Percentiles rank a stretch among this genome's conserved stretches.
phyloP scores from a whole-genome alignment of 768 basidiomycete species.

The Suillus spraguei region DNA sequence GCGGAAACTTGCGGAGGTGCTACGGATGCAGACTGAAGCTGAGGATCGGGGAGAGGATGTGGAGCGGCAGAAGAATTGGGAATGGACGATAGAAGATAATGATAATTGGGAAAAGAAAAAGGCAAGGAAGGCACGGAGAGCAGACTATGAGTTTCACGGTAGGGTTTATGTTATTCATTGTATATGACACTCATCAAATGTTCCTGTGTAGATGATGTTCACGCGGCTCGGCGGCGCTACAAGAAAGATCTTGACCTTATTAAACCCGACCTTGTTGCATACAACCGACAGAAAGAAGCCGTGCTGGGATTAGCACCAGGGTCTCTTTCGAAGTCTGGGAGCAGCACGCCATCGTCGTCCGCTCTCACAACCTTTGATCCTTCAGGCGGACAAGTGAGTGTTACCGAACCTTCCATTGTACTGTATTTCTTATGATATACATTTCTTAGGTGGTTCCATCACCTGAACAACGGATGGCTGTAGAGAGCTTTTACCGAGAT shows the following conservation, averaged over 20 bases:
- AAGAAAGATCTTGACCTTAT: conserved; percentile 90
- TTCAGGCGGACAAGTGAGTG: conserved; percentile 42
- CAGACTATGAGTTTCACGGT: conserved; percentile 94
- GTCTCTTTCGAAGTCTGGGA: conserved; percentile 50
- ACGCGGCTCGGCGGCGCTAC: conserved; percentile 86
- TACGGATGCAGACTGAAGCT: conserved; percentile 85
- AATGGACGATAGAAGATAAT: conserved; percentile 94
- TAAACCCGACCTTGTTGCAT: conserved; percentile 84
- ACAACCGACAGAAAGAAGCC: conserved; percentile 88
- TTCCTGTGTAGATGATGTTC: conserved; percentile 73
- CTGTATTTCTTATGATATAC: conserved; percentile 15
- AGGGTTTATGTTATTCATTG: background rate
- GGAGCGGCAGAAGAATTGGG: conserved; percentile 92
- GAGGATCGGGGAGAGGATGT: conserved; percentile 92
- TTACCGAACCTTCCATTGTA: conserved; percentile 13
- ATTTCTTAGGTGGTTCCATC: conserved; percentile 49
- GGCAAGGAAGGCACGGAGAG: conserved; percentile 79
- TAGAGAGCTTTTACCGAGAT: conserved; percentile 88
- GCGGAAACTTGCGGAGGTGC: conserved; percentile 84
- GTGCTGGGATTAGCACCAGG: conserved; percentile 76
- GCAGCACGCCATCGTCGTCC: conserved; percentile 35
- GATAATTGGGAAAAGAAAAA: conserved; percentile 95
- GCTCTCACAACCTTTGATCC: conserved; percentile 56
- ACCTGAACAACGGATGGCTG: conserved; percentile 64
- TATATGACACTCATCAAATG: background rate